A percentile compares a stretch with the other conserved stretches of the same genome.
These are phyloP conservation scores for Colletotrichum higginsianum DNA, from an alignment of 2,329 filamentous ascomycete species.

Conservation along the genomic window DNA sequence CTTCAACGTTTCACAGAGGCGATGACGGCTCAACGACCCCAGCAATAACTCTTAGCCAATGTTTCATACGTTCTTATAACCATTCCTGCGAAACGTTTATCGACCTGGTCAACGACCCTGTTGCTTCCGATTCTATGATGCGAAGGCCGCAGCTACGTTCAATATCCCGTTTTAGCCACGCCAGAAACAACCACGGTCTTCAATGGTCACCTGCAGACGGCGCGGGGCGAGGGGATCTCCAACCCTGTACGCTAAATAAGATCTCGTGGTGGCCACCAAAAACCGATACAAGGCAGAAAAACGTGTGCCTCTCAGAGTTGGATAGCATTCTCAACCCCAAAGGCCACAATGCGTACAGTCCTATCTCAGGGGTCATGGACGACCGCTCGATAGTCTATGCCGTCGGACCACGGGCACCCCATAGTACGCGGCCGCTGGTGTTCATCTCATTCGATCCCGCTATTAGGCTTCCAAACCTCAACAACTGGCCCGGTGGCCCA, in stretches of 20 bases:
- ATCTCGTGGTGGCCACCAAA: slow-evolving; percentile 47
- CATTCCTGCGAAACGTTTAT: slow-evolving; percentile 67
- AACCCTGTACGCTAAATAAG: not conserved
- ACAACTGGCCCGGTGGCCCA: slow-evolving; percentile 45
- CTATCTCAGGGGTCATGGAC: slow-evolving; percentile 60
- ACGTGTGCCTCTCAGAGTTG: slow-evolving; percentile 45
- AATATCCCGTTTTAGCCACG: slow-evolving; percentile 18
- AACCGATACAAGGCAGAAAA: slow-evolving; percentile 2
- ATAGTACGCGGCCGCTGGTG: slow-evolving; percentile 53
- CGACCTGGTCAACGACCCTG: slow-evolving; percentile 70
- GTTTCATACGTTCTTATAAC: slow-evolving; percentile 70
- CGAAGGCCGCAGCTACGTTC: slow-evolving; percentile 62
- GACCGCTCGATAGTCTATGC: slow-evolving; percentile 64
- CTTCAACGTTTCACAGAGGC: slow-evolving; percentile 64
- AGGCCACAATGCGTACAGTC: slow-evolving; percentile 52
- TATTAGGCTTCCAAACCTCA: slow-evolving; percentile 50
- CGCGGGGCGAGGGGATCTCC: not conserved
- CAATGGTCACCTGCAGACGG: not conserved
- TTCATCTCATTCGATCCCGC: slow-evolving; percentile 61
- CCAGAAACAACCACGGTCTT: not conserved
- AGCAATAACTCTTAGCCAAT: slow-evolving; percentile 67
- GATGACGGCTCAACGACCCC: slow-evolving; percentile 58
- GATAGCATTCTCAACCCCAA: slow-evolving; percentile 54
- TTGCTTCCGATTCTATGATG: slow-evolving; percentile 47
- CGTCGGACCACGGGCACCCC: slow-evolving; percentile 46